phyloP scores from a whole-genome alignment of 2,329 filamentous ascomycete species.

The Chaetomium strumarium region DNA sequence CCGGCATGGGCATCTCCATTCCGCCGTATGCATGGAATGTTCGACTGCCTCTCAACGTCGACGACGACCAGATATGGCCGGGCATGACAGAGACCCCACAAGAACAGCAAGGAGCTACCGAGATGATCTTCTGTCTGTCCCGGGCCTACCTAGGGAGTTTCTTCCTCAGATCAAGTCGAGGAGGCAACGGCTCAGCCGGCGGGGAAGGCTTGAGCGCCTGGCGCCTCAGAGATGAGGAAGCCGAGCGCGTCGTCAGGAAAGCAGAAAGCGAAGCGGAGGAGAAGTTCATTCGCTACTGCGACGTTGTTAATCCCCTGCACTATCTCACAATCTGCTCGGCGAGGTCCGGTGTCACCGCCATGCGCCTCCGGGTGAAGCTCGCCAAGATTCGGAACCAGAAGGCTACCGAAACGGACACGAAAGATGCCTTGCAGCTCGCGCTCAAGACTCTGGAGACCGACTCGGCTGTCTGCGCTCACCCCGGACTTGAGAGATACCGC shows the following conservation, averaged over 20 bases:
- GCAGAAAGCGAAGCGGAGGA: not conserved
- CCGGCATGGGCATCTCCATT: not conserved
- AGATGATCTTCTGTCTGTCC: constrained; percentile 1
- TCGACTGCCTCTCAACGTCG: not conserved
- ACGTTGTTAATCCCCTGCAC: constrained; percentile 1
- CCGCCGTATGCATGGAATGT: not conserved
- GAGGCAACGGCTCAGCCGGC: not conserved
- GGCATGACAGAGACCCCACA: not conserved
- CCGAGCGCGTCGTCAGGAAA: not conserved
- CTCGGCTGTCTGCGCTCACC: not conserved
- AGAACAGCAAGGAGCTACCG: not conserved
- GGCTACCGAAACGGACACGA: not conserved
- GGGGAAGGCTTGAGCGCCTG: not conserved
- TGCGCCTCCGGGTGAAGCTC: not conserved
- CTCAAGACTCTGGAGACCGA: not conserved
- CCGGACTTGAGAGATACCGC: not conserved
- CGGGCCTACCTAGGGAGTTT: not conserved
- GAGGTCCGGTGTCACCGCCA: not conserved
- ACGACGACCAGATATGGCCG: not conserved
- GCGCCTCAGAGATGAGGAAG: not conserved
- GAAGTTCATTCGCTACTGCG: constrained; percentile 2
- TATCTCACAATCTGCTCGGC: not conserved
- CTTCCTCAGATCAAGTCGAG: not conserved
- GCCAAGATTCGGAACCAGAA: not conserved
- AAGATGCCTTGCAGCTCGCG: not conserved